Conservation (phyloP, 345 rosid species). For the Theobroma cacao region DNA sequence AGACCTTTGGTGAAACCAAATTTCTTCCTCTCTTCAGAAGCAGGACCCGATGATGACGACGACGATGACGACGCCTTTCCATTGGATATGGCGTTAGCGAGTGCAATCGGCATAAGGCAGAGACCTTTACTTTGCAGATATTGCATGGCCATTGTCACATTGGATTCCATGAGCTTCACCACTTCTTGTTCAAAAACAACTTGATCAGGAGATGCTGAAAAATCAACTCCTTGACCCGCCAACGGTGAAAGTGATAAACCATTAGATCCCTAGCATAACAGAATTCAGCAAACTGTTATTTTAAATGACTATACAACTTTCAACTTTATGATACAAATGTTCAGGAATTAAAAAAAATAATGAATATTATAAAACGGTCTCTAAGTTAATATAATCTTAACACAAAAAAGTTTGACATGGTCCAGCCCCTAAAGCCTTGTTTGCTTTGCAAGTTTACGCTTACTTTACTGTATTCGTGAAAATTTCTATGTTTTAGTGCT, state of each 20-base stretch:
- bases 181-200: constrained; percentile 50
- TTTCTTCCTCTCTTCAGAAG: constrained; percentile 23
- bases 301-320: neutral
- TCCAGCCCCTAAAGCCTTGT: neutral
- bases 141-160: constrained; percentile 55
- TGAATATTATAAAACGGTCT: neutral
- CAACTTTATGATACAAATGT: neutral
- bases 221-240: constrained; percentile 26
- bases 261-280: constrained; percentile 24
- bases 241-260: constrained; percentile 27
- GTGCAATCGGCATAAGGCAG: constrained; percentile 58
- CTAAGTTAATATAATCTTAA: neutral
- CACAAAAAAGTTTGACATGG: too few relatives aligned
- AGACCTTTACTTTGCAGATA: constrained; percentile 56
- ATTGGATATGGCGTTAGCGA: constrained; percentile 38
- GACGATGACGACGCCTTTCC: constrained; percentile 27
- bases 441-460: neutral
- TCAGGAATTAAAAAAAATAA: neutral
- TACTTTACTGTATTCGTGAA: neutral
- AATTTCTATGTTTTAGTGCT: neutral
- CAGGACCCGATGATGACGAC: constrained; percentile 2
- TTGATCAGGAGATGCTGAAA: constrained; percentile 35
- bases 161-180: constrained; percentile 56
- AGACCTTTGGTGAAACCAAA: constrained; percentile 7
- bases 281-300: neutral